Conservation (phyloP, 768 basidiomycete species). For the Auricularia sp. region DNA sequence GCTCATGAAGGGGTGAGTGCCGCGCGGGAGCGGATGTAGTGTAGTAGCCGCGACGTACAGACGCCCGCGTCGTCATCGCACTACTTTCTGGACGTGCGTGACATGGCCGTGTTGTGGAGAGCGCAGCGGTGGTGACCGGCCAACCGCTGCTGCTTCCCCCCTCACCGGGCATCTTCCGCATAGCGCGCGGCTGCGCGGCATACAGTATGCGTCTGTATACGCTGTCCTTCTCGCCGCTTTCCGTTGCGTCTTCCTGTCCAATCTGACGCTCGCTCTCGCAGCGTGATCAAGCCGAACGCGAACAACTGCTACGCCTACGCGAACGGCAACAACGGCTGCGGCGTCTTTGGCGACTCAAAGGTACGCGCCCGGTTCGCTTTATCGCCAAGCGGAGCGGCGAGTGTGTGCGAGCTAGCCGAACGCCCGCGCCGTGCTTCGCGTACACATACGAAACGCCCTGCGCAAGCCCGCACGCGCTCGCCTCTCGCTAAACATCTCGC, state of each 20-base stretch:
- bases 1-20: background rate
- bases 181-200: background rate
- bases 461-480: too few relatives aligned
- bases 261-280: background rate
- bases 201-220: background rate
- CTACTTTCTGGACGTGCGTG: background rate
- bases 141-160: background rate
- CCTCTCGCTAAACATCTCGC: too few relatives aligned
- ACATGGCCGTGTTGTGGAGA: too few relatives aligned
- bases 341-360: constrained; percentile 24
- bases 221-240: background rate
- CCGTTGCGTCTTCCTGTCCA: background rate
- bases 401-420: too few relatives aligned
- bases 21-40: too few relatives aligned
- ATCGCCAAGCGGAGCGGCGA: too few relatives aligned
- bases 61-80: background rate
- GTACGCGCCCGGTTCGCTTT: background rate
- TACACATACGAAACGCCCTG: too few relatives aligned
- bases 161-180: background rate
- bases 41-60: too few relatives aligned
- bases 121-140: too few relatives aligned
- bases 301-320: constrained; percentile 42
- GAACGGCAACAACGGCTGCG: constrained; percentile 47
- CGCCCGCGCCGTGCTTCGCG: too few relatives aligned
- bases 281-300: constrained; percentile 18